Conservation (phyloP, 2,329 filamentous ascomycete species). For the Fusarium guadeloupense region DNA sequence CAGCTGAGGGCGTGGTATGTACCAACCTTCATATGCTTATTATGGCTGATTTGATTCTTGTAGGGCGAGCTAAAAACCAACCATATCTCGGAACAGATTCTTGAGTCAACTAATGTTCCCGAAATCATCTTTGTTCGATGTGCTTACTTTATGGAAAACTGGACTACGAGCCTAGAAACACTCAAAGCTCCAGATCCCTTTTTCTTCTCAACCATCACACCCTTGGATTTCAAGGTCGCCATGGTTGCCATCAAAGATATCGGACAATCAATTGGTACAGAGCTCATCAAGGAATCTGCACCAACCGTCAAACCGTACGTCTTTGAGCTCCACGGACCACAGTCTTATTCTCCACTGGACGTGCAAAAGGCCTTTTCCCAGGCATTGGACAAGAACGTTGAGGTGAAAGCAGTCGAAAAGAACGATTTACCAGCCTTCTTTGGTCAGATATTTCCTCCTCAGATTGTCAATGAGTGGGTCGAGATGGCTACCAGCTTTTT, state of each 20-base stretch:
- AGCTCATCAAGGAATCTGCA: slow-evolving; percentile 31
- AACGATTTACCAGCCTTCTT: slow-evolving; percentile 36
- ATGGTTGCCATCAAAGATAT: slow-evolving; percentile 46
- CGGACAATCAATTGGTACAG: slow-evolving; percentile 38
- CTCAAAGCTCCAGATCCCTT: slow-evolving; percentile 42
- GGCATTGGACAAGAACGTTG: slow-evolving; percentile 40
- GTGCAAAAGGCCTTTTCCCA: slow-evolving; percentile 44
- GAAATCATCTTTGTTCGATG: slow-evolving; percentile 47
- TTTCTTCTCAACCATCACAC: slow-evolving; percentile 49
- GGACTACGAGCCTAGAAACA: slow-evolving; percentile 43
- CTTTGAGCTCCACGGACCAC: slow-evolving; percentile 47
- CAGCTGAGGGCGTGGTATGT: slow-evolving; percentile 46
- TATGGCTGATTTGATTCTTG: not conserved
- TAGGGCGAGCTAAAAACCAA: slow-evolving; percentile 52
- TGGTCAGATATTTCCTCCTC: slow-evolving; percentile 33
- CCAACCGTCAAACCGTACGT: slow-evolving; percentile 40
- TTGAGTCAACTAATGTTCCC: slow-evolving; percentile 22
- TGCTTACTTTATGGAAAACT: slow-evolving; percentile 54
- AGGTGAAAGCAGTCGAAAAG: slow-evolving; percentile 42
- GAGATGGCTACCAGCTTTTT: slow-evolving; percentile 46
- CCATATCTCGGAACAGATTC: slow-evolving; percentile 45
- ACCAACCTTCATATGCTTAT: not conserved
- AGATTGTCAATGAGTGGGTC: slow-evolving; percentile 41
- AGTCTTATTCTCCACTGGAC: slow-evolving; percentile 43
- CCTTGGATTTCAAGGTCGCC: slow-evolving; percentile 45